phyloP scores from a whole-genome alignment of 2,329 filamentous ascomycete genomes.

The Chaetomiaceae sp. region DNA sequence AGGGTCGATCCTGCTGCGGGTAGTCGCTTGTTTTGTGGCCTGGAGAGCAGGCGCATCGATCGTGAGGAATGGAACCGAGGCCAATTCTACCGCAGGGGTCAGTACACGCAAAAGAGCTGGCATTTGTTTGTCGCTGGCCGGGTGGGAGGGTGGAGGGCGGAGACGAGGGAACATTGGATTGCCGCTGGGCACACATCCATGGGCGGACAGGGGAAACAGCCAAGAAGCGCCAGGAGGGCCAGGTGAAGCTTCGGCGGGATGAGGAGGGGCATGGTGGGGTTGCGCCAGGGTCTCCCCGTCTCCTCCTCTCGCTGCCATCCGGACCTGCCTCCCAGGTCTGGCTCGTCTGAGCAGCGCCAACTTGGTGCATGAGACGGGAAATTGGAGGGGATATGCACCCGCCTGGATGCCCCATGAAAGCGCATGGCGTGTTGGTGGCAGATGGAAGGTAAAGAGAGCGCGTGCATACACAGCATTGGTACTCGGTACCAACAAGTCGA shows the following conservation, averaged over 20 bases:
- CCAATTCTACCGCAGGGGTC: background rate
- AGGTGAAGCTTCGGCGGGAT: constrained; percentile 6
- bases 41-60: background rate
- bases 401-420: background rate
- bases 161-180: background rate
- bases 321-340: background rate
- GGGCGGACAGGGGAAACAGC: too few species aligned
- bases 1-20: too few species aligned
- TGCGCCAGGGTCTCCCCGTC: background rate
- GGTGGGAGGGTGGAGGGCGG: too few species aligned
- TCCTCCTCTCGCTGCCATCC: background rate
- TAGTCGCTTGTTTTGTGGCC: constrained; percentile 5
- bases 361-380: constrained; percentile 12
- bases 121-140: background rate
- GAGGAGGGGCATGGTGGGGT: constrained; percentile 15
- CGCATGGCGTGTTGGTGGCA: too few species aligned
- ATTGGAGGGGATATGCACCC: constrained; percentile 15
- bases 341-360: background rate
- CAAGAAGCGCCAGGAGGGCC: constrained; percentile 7
- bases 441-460: background rate
- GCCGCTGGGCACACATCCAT: too few species aligned
- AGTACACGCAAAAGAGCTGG: background rate
- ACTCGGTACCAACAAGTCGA: too few species aligned
- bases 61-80: background rate
- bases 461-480: background rate